A percentile compares a stretch with the other conserved stretches of the same genome.
These are phyloP conservation scores for Naganishia sp. DNA, from an alignment of 1,284 basidiomycete genomes.

Conservation along the genomic window DNA sequence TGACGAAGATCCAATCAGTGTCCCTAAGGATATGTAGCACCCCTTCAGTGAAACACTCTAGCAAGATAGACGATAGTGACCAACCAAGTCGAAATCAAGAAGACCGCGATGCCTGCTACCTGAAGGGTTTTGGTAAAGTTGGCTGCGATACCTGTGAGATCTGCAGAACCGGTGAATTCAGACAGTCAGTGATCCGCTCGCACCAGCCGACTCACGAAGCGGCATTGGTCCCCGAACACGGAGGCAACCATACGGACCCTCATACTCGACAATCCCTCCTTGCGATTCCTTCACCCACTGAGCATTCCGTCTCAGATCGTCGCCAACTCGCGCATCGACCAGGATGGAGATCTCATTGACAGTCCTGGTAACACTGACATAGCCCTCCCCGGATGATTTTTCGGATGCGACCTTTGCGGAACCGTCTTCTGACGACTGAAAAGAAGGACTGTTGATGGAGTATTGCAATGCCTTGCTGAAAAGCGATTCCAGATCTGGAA, in stretches of 20 bases:
- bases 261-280: conserved; percentile 5
- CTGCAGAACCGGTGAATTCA: neutral
- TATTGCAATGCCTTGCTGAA: conserved; percentile 8
- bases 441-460: conserved; percentile 1
- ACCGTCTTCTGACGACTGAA: neutral
- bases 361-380: conserved; percentile 23
- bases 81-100: conserved; percentile 28
- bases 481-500: neutral
- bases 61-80: neutral
- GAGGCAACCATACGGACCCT: conserved; percentile 26
- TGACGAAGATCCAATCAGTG: conserved; percentile 32
- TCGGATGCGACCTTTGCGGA: neutral
- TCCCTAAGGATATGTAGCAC: conserved; percentile 4
- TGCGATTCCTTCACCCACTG: neutral
- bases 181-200: neutral
- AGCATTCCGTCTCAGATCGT: neutral
- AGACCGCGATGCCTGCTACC: conserved; percentile 23
- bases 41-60: neutral
- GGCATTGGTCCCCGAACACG: conserved; percentile 28
- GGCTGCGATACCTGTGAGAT: conserved; percentile 28
- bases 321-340: conserved; percentile 1
- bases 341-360: conserved; percentile 11
- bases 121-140: conserved; percentile 25
- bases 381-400: conserved; percentile 17
- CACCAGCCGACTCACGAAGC: conserved; percentile 9